Evolutionary conservation across 257 asterid genomes (phyloP).

Genomic region (Forsythia viridissima): DNA sequence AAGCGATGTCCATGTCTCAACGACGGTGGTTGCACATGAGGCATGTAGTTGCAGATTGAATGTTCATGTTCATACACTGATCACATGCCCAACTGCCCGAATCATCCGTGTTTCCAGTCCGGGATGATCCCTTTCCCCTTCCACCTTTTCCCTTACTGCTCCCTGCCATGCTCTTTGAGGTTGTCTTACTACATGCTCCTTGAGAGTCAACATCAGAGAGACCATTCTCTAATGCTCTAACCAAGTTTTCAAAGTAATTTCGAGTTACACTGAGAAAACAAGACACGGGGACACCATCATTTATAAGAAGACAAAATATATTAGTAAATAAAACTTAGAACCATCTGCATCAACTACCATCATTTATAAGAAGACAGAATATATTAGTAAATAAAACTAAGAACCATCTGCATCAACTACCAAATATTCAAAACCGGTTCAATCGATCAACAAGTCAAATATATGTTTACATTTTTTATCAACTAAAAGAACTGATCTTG

Average conservation of each 20-base stretch:
- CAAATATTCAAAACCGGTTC: neutral
- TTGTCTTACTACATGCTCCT: slow-evolving; percentile 45
- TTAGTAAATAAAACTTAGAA: neutral
- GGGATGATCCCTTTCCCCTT: slow-evolving; percentile 57
- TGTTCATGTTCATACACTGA: slow-evolving; percentile 54
- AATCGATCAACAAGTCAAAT: neutral
- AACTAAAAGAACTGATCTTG: neutral
- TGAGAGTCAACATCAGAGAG: slow-evolving; percentile 89
- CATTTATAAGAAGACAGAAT: neutral
- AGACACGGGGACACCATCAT: neutral
- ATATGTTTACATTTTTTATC: neutral
- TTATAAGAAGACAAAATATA: neutral
- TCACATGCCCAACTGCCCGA: slow-evolving; percentile 65
- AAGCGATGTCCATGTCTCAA: slow-evolving; percentile 18
- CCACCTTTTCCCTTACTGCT: slow-evolving; percentile 71
- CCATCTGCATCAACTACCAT: neutral
- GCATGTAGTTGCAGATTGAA: slow-evolving; percentile 43
- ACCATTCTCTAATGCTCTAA: slow-evolving; percentile 87
- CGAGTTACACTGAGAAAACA: slow-evolving; percentile 71
- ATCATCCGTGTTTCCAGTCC: slow-evolving; percentile 53
- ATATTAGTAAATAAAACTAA: neutral
- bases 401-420: neutral
- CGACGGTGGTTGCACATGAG: slow-evolving; percentile 56
- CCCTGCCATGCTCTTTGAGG: slow-evolving; percentile 55
- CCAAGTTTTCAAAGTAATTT: slow-evolving; percentile 90